phyloP scores from a whole-genome alignment of 805 yeast species.

The Wickerhamiella galacta region DNA sequence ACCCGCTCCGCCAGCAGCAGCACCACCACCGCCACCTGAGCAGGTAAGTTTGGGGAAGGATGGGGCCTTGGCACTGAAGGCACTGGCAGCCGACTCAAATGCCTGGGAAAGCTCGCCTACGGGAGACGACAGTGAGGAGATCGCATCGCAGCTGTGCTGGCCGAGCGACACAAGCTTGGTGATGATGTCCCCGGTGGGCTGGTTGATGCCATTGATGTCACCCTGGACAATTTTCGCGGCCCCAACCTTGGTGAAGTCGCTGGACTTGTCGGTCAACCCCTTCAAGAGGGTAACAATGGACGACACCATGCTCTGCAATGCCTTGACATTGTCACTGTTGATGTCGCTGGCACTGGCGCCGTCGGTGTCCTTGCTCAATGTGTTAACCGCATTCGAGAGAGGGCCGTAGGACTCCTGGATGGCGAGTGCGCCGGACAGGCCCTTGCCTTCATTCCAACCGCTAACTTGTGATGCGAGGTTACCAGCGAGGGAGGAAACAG shows the following conservation, averaged over 20 bases:
- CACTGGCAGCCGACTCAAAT: conserved; percentile 2
- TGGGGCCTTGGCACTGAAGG: conserved; percentile 4
- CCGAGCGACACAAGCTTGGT: conserved; percentile 6
- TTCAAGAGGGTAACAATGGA: conserved; percentile 9
- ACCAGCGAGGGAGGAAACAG: conserved; percentile 36
- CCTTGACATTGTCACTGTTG: conserved; percentile 5
- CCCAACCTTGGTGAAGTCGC: conserved; percentile 14
- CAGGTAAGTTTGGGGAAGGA: conserved; percentile 7
- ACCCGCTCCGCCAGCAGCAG: conserved; percentile 3
- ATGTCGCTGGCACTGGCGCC: conserved; percentile 6
- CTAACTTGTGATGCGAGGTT: conserved; percentile 7
- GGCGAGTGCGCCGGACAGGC: conserved; percentile 18
- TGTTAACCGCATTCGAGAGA: conserved; percentile 11
- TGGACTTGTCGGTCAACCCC: conserved; percentile 12
- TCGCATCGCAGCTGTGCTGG: conserved; percentile 3
- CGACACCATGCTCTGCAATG: conserved; percentile 4
- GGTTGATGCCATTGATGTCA: conserved; percentile 12
- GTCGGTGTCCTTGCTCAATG: conserved; percentile 7
- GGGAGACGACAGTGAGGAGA: conserved; percentile 2
- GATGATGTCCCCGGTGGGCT: conserved; percentile 11
- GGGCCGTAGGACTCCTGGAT: conserved; percentile 16
- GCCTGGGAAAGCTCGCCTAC: conserved; percentile 2
- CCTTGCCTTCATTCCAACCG: conserved; percentile 10
- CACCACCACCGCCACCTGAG: conserved; percentile 3
- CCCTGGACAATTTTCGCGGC: conserved; percentile 13